A percentile compares a stretch with the other conserved stretches of the same genome.
Evolutionary conservation across 1,284 basidiomycete genomes (phyloP).

Genomic region (Nidula niveotomentosa): DNA sequence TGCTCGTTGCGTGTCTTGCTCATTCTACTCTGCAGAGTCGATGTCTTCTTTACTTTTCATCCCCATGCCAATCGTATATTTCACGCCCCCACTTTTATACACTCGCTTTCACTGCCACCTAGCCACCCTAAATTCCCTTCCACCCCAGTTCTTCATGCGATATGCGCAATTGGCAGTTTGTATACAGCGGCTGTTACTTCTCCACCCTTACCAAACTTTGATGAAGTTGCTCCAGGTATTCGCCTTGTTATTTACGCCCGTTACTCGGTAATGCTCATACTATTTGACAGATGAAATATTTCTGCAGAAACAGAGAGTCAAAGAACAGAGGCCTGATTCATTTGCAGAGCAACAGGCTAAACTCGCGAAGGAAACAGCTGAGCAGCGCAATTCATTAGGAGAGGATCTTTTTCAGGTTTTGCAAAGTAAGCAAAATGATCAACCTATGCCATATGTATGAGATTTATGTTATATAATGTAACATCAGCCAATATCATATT

Average conservation of each 20-base stretch:
- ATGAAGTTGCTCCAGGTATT: conserved; percentile 45
- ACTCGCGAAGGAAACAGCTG: conserved; percentile 50
- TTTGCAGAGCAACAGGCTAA: conserved; percentile 70
- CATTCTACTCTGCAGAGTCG: conserved; percentile 43
- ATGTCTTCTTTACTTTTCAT: conserved; percentile 72
- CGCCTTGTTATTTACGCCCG: too few species aligned
- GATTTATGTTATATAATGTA: too few species aligned
- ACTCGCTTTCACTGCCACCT: conserved; percentile 61
- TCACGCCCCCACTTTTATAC: conserved; percentile 63
- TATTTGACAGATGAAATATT: conserved; percentile 50
- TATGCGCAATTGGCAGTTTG: conserved; percentile 72
- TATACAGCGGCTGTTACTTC: conserved; percentile 61
- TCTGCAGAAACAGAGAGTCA: conserved; percentile 40
- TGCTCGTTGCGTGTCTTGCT: neutral
- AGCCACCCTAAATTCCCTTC: conserved; percentile 73
- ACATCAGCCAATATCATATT: conserved; percentile 57
- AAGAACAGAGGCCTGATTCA: conserved; percentile 49
- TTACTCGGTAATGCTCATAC: neutral
- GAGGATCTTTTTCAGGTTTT: conserved; percentile 58
- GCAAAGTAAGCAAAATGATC: conserved; percentile 45
- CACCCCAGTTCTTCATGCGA: conserved; percentile 66
- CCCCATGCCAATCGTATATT: conserved; percentile 67
- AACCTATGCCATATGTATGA: too few species aligned
- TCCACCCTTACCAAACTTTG: conserved; percentile 49
- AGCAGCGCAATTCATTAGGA: conserved; percentile 47